A percentile compares a stretch with the other conserved stretches of the same genome.
Evolutionary conservation across 75 land plant genomes (phyloP).

Genomic region (Pinus albicaulis): DNA sequence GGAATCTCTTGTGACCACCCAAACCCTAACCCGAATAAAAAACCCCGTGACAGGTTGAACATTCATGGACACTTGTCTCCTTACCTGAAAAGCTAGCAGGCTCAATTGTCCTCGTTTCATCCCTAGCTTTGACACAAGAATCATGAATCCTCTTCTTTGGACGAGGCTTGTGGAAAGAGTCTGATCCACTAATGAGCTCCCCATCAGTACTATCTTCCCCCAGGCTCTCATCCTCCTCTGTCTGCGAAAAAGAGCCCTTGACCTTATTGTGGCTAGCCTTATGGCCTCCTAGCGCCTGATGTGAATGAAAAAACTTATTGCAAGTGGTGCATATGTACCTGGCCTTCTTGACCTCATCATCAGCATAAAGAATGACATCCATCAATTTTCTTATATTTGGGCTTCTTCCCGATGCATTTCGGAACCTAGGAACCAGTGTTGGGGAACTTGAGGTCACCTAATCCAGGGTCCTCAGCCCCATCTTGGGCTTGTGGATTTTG

Average conservation of each 20-base stretch:
- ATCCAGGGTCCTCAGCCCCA: too few relatives aligned
- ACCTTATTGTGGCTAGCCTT: constrained; percentile 47
- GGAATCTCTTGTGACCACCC: constrained; percentile 61
- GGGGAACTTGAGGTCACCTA: too few relatives aligned
- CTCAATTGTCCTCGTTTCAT: not conserved
- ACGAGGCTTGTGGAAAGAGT: too few relatives aligned
- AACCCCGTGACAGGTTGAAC: constrained; percentile 36
- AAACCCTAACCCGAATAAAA: constrained; percentile 49
- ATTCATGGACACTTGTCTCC: constrained; percentile 28
- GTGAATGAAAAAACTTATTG: constrained; percentile 35
- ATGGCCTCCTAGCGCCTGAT: constrained; percentile 53
- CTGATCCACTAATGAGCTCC: not conserved
- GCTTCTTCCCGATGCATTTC: too few relatives aligned
- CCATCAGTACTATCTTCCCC: constrained; percentile 4
- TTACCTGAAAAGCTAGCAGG: not conserved
- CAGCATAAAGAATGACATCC: too few relatives aligned
- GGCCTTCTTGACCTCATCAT: too few relatives aligned
- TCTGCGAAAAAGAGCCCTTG: constrained; percentile 23
- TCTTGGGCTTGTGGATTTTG: too few relatives aligned
- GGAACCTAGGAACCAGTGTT: too few relatives aligned
- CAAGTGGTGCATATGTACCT: constrained; percentile 26
- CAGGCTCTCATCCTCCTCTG: not conserved
- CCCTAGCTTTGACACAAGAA: not conserved
- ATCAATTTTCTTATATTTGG: too few relatives aligned
- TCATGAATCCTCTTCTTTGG: not conserved